Evolutionary conservation across 2,329 filamentous ascomycete genomes (phyloP), one percentile per base, ranked within the genome.

Genomic region (Hymenoscyphus albidus): DNA sequence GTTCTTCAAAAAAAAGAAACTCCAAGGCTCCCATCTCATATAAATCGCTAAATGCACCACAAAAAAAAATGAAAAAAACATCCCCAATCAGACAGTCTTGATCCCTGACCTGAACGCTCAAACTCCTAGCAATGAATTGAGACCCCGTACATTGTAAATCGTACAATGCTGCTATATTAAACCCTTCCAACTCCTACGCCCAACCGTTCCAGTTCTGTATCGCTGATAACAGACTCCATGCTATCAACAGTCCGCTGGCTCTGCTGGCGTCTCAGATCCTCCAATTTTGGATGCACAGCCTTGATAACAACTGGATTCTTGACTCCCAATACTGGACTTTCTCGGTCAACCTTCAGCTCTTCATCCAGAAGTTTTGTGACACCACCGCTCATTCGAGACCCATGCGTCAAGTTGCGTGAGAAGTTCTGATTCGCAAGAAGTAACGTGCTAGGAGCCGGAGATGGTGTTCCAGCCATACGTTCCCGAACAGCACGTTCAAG

Each of bases 311-410:
- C 39, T 7, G 59, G 59, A 35, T 61, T 54, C 48, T 38, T 54
- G 2, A 22, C 18, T 13, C 44, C 42, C 48, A 62, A 12, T 14
- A 62, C 48, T 35, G 59, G 59, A 31, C 31, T 55, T 32, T 55
- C 44, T 48, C 59, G 44, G 35, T 35, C 35, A 10, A 35, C 35
- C 44, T 35, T 62, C 42, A 39, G 18, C 31, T 62, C 59, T 18
- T 54, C 22, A 40, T 12, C 48, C 32, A 62, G 31, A 5, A 62
- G n/a, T n/a, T 44, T 22, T n/a, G 40, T 27, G 9, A 55, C 31
- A 4, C 40, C 58, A 31, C 58, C 31, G 27, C 40, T 32, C 14
- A n/a, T 57, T 1, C 32, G 55, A 57, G 27, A 27, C 27, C 27
- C 55, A 35, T 18, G 10, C 13, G 55, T 57, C 16, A 57, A 18